Evolutionary conservation across 1,284 basidiomycete genomes (phyloP).

Genomic region (Thecaphora thlaspeos): DNA sequence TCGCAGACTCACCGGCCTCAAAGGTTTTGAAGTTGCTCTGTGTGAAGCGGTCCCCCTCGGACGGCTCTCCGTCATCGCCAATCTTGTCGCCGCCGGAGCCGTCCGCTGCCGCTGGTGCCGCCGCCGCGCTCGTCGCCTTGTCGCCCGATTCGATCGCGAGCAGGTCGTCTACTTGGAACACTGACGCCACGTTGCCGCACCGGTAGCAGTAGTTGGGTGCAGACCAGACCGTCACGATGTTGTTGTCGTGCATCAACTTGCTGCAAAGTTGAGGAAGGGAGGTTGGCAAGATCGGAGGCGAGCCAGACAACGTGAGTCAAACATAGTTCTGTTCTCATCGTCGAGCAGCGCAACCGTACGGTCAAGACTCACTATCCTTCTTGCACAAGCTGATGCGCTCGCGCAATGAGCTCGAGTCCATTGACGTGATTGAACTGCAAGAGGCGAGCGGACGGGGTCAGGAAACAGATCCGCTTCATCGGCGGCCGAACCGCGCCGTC

Average conservation of each 20-base stretch:
- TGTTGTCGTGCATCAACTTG: slow-evolving; percentile 88
- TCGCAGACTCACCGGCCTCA: slow-evolving; percentile 52
- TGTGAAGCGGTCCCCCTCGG: slow-evolving; percentile 1
- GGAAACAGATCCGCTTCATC: no score
- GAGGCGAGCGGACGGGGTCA: no score
- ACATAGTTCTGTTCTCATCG: no score
- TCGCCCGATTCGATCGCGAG: slow-evolving; percentile 17
- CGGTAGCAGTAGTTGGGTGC: slow-evolving; percentile 72
- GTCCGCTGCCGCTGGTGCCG: no score
- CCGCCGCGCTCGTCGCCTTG: no score
- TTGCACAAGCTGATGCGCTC: slow-evolving; percentile 98
- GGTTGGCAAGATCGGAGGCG: no score
- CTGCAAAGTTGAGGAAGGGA: no score
- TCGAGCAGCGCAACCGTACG: no score
- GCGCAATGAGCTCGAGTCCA: slow-evolving; percentile 91
- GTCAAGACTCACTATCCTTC: slow-evolving; percentile 70
- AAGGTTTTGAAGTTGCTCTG: slow-evolving; percentile 59
- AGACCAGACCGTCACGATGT: slow-evolving; percentile 96
- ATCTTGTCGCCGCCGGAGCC: no score
- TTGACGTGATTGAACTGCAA: slow-evolving; percentile 79
- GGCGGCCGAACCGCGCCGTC: no score
- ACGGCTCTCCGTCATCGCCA: no score
- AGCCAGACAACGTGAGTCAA: no score
- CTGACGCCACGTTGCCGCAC: slow-evolving; percentile 95
- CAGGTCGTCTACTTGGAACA: slow-evolving; percentile 75